These are phyloP conservation scores for Candida buenavistaensis DNA, from an alignment of 1,139 yeast species.

Conservation along the genomic window DNA sequence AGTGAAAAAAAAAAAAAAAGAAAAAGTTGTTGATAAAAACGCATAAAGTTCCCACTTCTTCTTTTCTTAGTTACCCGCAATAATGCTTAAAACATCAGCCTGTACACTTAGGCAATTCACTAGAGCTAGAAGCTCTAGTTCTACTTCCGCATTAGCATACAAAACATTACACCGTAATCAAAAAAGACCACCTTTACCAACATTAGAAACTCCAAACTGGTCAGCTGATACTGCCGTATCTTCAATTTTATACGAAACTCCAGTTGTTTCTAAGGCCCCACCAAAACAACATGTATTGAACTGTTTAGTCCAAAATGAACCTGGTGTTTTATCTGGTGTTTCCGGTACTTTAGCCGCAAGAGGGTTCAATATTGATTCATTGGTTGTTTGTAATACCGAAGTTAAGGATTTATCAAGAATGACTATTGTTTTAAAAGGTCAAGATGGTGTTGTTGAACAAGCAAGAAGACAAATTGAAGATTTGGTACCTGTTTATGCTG, in stretches of 20 bases:
- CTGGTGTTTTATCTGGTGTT: constrained; percentile 92
- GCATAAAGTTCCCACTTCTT: constrained; percentile 1
- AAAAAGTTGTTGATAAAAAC: background rate
- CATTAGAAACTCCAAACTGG: constrained; percentile 94
- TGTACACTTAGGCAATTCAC: constrained; percentile 10
- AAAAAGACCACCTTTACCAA: constrained; percentile 88
- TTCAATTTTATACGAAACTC: constrained; percentile 92
- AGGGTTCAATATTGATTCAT: constrained; percentile 96
- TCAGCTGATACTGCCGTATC: constrained; percentile 95
- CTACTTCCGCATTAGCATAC: constrained; percentile 95
- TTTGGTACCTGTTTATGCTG: constrained; percentile 97
- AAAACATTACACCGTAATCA: constrained; percentile 86
- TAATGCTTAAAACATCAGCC: constrained; percentile 13
- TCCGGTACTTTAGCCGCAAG: constrained; percentile 97
- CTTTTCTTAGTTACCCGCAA: background rate
- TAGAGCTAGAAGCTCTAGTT: constrained; percentile 46
- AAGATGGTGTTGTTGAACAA: constrained; percentile 95
- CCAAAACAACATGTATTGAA: constrained; percentile 85
- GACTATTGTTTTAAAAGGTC: constrained; percentile 94
- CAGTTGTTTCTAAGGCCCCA: constrained; percentile 68
- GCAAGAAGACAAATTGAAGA: constrained; percentile 99
- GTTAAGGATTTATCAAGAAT: constrained; percentile 93
- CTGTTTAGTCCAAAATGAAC: constrained; percentile 97
- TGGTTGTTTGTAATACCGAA: constrained; percentile 95
- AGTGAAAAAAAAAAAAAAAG: background rate